phyloP scores from a whole-genome alignment of 108 stramenopile species.

The Aureococcus anophagefferens region DNA sequence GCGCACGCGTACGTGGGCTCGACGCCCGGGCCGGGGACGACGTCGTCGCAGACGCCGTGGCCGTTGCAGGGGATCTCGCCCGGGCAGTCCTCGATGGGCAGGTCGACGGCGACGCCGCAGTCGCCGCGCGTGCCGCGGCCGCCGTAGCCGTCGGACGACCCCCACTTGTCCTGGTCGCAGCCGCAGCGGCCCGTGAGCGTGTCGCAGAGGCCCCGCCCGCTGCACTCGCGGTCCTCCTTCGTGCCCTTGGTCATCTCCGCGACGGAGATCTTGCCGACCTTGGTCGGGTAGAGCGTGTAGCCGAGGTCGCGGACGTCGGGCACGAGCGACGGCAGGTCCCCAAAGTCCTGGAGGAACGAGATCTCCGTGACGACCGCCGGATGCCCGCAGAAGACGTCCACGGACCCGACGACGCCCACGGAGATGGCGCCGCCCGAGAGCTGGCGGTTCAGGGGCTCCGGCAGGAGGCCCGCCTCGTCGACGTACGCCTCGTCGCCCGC shows the following conservation, averaged over 20 bases:
- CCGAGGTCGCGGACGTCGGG: constrained; percentile 38
- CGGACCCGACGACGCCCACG: constrained; percentile 19
- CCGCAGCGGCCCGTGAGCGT: constrained; percentile 32
- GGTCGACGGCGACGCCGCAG: constrained; percentile 30
- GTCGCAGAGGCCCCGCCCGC: constrained; percentile 52
- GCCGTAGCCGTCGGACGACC: constrained; percentile 54
- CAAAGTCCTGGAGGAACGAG: constrained; percentile 57
- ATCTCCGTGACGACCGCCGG: constrained; percentile 42
- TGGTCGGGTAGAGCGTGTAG: constrained; percentile 29
- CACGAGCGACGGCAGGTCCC: constrained; percentile 39
- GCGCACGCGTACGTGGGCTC: constrained; percentile 48
- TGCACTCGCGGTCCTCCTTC: constrained; percentile 51
- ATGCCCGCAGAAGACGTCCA: constrained; percentile 17
- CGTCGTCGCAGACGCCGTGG: constrained; percentile 41
- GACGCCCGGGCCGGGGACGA: too few relatives aligned
- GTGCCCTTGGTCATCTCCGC: constrained; percentile 38
- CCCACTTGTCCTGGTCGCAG: constrained; percentile 39
- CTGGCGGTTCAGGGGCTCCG: not conserved
- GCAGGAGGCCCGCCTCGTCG: not conserved
- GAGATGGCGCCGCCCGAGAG: constrained; percentile 25
- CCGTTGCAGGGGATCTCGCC: constrained; percentile 43
- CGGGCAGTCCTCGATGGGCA: constrained; percentile 26
- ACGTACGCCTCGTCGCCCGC: not conserved
- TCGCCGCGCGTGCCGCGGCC: constrained; percentile 51
- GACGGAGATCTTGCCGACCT: constrained; percentile 19